phyloP scores from a whole-genome alignment of 1,284 basidiomycete genomes.

The Ceratobasidium sp. region DNA sequence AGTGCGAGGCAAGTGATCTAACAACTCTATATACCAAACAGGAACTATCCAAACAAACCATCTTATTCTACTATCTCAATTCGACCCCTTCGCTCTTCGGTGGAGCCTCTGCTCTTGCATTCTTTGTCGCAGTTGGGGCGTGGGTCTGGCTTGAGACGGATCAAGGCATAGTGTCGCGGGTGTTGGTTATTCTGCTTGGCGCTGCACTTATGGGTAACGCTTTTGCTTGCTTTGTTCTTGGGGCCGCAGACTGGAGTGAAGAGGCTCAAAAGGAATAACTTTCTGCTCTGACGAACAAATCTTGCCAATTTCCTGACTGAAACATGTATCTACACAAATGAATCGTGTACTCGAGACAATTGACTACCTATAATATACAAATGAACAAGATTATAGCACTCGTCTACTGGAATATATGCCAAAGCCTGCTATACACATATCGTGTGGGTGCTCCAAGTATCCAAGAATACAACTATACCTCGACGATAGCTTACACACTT shows the following conservation, averaged over 20 bases:
- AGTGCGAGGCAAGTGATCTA: not conserved
- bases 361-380: not conserved
- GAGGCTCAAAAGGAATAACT: not conserved
- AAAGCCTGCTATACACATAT: not conserved
- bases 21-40: not conserved
- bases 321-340: not conserved
- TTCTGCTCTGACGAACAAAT: not conserved
- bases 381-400: not conserved
- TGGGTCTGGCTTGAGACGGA: conserved; percentile 45
- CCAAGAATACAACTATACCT: not conserved
- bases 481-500: not conserved
- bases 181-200: conserved; percentile 43
- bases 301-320: not conserved
- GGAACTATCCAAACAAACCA: conserved; percentile 37
- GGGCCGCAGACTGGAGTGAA: conserved; percentile 16
- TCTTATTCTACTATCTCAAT: conserved; percentile 43
- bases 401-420: not conserved
- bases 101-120: conserved; percentile 44
- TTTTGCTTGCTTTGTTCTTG: conserved; percentile 44
- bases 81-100: conserved; percentile 46
- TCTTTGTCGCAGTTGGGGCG: conserved; percentile 47
- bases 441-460: not conserved
- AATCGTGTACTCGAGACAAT: not conserved
- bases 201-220: conserved; percentile 47
- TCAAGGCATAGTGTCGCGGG: conserved; percentile 12